Conservation (phyloP, 768 basidiomycete genomes). For the Lyophyllum decastes region DNA sequence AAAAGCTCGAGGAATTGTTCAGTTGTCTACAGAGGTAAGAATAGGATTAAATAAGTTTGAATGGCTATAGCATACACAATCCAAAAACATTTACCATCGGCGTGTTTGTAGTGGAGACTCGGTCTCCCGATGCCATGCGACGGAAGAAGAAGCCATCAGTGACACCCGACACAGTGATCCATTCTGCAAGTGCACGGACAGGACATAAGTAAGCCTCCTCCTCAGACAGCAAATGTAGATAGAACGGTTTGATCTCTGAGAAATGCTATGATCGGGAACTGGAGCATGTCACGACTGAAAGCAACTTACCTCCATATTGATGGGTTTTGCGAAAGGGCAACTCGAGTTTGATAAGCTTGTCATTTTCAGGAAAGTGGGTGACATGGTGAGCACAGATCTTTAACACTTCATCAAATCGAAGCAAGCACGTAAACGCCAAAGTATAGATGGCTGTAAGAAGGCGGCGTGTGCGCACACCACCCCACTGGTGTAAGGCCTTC, state of each 20-base stretch:
- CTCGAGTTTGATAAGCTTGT: constrained; percentile 16
- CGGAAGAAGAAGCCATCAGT: constrained; percentile 33
- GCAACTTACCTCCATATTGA: constrained; percentile 26
- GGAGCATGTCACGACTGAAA: neutral
- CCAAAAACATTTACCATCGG: constrained; percentile 22
- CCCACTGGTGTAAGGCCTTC: constrained; percentile 26
- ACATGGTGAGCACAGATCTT: constrained; percentile 32
- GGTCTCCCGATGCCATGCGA: constrained; percentile 27
- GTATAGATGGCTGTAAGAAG: constrained; percentile 32
- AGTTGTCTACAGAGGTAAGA: constrained; percentile 24
- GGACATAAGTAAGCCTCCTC: constrained; percentile 33
- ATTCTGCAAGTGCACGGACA: constrained; percentile 31
- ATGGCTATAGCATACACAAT: neutral
- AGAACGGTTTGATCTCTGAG: constrained; percentile 31
- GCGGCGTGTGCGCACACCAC: constrained; percentile 24
- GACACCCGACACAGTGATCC: constrained; percentile 20
- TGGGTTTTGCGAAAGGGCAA: constrained; percentile 30
- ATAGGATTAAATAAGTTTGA: neutral
- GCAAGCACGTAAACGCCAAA: constrained; percentile 32
- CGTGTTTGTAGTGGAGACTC: constrained; percentile 18
- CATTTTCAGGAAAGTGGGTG: neutral
- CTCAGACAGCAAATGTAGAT: constrained; percentile 21
- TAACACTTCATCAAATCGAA: constrained; percentile 35
- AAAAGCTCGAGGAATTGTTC: constrained; percentile 40
- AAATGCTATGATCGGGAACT: constrained; percentile 29